Base-by-base conservation (phyloP, 2,329 filamentous ascomycete species). In the Penicillium sp. region DNA sequence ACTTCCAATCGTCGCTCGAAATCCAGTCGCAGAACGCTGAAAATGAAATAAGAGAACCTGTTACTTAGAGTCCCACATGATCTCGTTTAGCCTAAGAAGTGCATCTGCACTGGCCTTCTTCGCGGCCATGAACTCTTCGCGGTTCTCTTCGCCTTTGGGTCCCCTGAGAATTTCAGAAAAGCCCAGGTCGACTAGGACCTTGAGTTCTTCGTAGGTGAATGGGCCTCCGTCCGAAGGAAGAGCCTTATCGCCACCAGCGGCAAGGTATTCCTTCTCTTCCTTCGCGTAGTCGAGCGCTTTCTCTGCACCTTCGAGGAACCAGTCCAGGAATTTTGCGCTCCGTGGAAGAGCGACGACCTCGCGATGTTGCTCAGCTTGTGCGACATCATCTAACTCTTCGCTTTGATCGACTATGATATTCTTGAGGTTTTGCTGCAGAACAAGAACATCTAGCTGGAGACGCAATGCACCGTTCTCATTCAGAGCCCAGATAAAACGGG, bases 381-480 rank as follows among this genome's bases (percentile, higher is more conserved):
- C 19, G 11, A 44, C 55, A 13, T 31, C 47, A 23, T 61, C 29
- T 26, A 5, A 45, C 23, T 47, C 61, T n/a, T 55, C 54, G 17
- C 59, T 63, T 17, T 74, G 70, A 35, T 73, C 71, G n/a, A 79
- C 69, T 52, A 81, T 92, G 57, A 99, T 89, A 68, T 96, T 96
- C 81, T 97, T 97, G 59, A 99, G 86, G 71, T 97, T 97, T 75
- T 99, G 95, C 78, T 98, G 94, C 56, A 99, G 82, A 46, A 99
- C 95, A 26, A 97, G 85, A 53, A 97, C 92, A 75, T 99, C 97
- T 71, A 98, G 87, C 75, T 93, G 90, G 87, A 99, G 93, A 44
- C 93, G 87, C n/a, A 89, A 88, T 63, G 90, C 91, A 47, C 95
- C 95, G 69, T 90, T 87, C 44, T 80, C 81, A 75, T 99, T 97